phyloP scores from a whole-genome alignment of 768 basidiomycete genomes.

The Suillus decipiens region DNA sequence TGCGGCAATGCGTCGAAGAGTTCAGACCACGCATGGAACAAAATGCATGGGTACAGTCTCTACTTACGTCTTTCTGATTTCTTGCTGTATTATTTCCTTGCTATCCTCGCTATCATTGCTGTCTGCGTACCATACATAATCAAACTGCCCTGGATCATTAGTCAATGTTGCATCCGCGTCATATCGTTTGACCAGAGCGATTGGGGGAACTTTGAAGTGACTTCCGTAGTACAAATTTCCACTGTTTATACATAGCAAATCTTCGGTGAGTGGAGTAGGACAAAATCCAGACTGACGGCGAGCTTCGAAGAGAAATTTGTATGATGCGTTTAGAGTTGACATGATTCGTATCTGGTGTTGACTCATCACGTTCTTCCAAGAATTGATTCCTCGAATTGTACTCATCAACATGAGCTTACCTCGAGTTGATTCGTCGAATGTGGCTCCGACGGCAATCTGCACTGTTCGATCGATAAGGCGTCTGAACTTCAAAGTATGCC shows the following conservation, averaged over 20 bases:
- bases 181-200: neutral
- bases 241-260: too few relatives aligned
- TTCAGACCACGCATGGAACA: constrained; percentile 70
- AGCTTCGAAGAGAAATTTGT: too few relatives aligned
- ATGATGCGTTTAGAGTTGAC: too few relatives aligned
- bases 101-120: neutral
- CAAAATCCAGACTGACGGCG: too few relatives aligned
- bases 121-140: constrained; percentile 11
- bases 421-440: neutral
- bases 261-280: too few relatives aligned
- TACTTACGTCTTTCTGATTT: constrained; percentile 46
- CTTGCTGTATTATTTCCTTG: neutral
- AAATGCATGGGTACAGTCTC: constrained; percentile 75
- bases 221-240: neutral
- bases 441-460: neutral
- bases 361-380: too few relatives aligned
- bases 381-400: neutral
- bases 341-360: too few relatives aligned
- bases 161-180: neutral
- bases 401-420: neutral
- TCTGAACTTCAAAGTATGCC: neutral
- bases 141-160: neutral
- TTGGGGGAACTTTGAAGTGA: neutral
- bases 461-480: neutral
- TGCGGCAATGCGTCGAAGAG: constrained; percentile 64